Percentiles rank a stretch among this genome's conserved stretches.
Conservation (phyloP, 129 eudicot genomes). For the Tagetes patula region DNA sequence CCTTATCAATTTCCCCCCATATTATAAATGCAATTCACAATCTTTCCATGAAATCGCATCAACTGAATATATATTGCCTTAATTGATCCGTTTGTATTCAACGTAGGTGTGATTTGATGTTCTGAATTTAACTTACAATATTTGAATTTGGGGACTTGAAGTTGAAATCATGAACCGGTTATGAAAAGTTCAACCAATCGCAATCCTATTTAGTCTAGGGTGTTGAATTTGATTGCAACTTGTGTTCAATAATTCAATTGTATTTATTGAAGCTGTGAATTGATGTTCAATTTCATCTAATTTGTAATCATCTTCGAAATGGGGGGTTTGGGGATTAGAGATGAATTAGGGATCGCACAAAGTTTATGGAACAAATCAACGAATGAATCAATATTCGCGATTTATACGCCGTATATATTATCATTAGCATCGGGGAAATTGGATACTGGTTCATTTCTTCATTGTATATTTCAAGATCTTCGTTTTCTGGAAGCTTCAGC, state of each 20-base stretch:
- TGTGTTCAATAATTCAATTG: conserved; percentile 2
- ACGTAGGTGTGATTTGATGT: conserved; percentile 22
- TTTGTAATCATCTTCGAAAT: conserved; percentile 22
- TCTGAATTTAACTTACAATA: neutral
- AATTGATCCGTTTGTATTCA: neutral
- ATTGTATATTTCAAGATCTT: conserved; percentile 56
- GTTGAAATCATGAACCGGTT: neutral
- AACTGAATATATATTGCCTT: neutral
- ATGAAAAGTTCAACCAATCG: conserved; percentile 4
- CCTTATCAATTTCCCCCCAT: conserved; percentile 20
- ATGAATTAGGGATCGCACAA: conserved; percentile 45
- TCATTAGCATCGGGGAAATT: conserved; percentile 57
- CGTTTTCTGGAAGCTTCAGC: conserved; percentile 53
- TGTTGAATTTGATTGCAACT: conserved; percentile 23
- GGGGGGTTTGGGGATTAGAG: conserved; percentile 38
- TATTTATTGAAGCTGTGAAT: neutral
- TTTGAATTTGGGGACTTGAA: conserved; percentile 17
- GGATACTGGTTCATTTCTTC: conserved; percentile 48
- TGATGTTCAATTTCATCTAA: conserved; percentile 19
- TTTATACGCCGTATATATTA: conserved; percentile 48
- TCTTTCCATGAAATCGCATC: conserved; percentile 3
- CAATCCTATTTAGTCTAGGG: neutral
- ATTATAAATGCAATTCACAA: conserved; percentile 12
- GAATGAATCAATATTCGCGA: conserved; percentile 46
- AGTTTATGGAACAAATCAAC: conserved; percentile 53